phyloP scores from a whole-genome alignment of 1,284 basidiomycete genomes.

The Phenoliferia sp. region DNA sequence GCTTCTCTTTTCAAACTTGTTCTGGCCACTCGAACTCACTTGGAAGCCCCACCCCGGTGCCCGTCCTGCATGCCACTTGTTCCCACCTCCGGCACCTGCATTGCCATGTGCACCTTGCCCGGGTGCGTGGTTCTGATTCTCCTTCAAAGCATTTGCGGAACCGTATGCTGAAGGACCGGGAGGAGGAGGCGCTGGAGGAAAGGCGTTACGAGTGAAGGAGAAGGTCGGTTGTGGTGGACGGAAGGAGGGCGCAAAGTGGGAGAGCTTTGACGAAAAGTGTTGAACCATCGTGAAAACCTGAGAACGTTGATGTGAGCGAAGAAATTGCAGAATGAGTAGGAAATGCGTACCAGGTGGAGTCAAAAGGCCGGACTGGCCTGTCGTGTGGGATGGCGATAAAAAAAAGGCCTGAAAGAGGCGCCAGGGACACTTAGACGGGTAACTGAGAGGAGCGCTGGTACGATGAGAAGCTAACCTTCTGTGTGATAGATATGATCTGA shows the following conservation, averaged over 20 bases:
- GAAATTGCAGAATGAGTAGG: not conserved
- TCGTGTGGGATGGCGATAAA: too few relatives aligned
- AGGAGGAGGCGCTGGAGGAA: conserved; percentile 17
- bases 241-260: conserved; percentile 34
- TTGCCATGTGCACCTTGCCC: conserved; percentile 11
- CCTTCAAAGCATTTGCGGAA: conserved; percentile 20
- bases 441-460: too few relatives aligned
- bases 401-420: too few relatives aligned
- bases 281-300: conserved; percentile 21
- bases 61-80: conserved; percentile 26
- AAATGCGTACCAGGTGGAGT: too few relatives aligned
- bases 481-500: too few relatives aligned
- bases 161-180: not conserved
- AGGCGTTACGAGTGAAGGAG: conserved; percentile 25
- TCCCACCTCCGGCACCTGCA: conserved; percentile 19
- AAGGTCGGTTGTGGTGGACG: conserved; percentile 30
- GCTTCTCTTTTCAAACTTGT: not conserved
- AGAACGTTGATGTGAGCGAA: not conserved
- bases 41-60: conserved; percentile 23
- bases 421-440: too few relatives aligned
- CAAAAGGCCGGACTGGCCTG: too few relatives aligned
- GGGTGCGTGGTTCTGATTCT: conserved; percentile 7
- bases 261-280: conserved; percentile 30
- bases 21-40: conserved; percentile 10
- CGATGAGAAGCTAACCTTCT: too few relatives aligned